phyloP scores from a whole-genome alignment of 495 filamentous ascomycete genomes.

The Penicillium verhagenii region DNA sequence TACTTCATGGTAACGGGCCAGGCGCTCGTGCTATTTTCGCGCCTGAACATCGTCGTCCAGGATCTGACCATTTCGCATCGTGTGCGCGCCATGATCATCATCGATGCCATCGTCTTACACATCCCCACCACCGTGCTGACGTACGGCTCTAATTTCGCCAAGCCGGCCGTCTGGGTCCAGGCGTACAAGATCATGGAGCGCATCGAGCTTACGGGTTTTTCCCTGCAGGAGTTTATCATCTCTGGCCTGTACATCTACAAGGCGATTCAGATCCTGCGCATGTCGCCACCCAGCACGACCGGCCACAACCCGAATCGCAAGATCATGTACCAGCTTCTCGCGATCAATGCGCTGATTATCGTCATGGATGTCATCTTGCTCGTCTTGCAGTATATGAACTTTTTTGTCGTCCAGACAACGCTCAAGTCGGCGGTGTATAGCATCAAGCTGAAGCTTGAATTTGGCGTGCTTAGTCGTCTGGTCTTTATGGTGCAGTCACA shows the following conservation, averaged over 20 bases:
- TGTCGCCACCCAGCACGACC: slow-evolving; percentile 19
- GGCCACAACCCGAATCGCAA: slow-evolving; percentile 24
- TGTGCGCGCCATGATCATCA: slow-evolving; percentile 36
- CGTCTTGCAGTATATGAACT: slow-evolving; percentile 11
- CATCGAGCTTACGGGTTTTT: slow-evolving; percentile 46
- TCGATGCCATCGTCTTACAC: slow-evolving; percentile 36
- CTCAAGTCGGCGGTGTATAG: slow-evolving; percentile 19
- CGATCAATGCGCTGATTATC: slow-evolving; percentile 39
- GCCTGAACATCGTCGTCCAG: slow-evolving; percentile 35
- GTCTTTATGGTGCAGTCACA: slow-evolving; percentile 22
- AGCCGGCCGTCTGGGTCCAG: slow-evolving; percentile 17
- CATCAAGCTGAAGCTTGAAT: slow-evolving; percentile 21
- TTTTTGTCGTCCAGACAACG: slow-evolving; percentile 8
- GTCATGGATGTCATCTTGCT: slow-evolving; percentile 29
- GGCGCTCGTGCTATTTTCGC: slow-evolving; percentile 38
- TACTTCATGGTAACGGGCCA: slow-evolving; percentile 44
- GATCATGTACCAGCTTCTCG: slow-evolving; percentile 38
- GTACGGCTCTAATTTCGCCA: slow-evolving; percentile 31
- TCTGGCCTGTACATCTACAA: slow-evolving; percentile 51
- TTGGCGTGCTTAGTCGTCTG: slow-evolving; percentile 14
- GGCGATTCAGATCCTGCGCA: slow-evolving; percentile 36
- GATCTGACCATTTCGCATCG: slow-evolving; percentile 26
- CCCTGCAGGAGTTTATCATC: slow-evolving; percentile 48
- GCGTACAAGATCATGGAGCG: slow-evolving; percentile 46
- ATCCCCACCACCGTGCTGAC: slow-evolving; percentile 41